A percentile compares a stretch with the other conserved stretches of the same genome.
Evolutionary conservation across 495 filamentous ascomycete genomes (phyloP).

Genomic region (Immersiella caudata): DNA sequence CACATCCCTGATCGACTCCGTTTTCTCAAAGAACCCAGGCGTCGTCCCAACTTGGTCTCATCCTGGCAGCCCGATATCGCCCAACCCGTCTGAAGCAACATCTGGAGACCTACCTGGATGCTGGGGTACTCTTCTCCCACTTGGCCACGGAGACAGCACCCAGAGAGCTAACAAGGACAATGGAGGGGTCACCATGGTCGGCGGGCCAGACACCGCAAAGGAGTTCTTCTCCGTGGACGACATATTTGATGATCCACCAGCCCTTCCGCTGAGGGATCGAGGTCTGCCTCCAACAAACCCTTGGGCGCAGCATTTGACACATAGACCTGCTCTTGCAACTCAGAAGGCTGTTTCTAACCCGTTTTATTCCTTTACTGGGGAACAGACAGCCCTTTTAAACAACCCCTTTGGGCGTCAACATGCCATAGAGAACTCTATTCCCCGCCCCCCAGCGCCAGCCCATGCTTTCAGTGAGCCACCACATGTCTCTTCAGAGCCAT

Average conservation of each 20-base stretch:
- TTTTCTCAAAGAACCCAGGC: neutral
- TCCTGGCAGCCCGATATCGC: constrained; percentile 13
- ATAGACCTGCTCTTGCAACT: neutral
- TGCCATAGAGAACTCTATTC: too few species aligned
- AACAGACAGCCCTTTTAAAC: too few species aligned
- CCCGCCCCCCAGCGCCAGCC: too few species aligned
- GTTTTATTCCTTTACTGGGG: too few species aligned
- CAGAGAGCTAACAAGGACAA: neutral
- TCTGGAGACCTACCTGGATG: neutral
- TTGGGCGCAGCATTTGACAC: constrained; percentile 1
- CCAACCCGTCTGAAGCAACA: constrained; percentile 1
- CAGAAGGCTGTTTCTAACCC: too few species aligned
- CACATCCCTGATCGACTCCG: too few species aligned
- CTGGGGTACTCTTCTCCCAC: neutral
- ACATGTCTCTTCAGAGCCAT: too few species aligned
- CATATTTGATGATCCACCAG: neutral
- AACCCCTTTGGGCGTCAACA: too few species aligned
- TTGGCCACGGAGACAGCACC: neutral
- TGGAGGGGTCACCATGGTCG: neutral
- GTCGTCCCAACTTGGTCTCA: constrained; percentile 3
- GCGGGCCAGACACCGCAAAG: neutral
- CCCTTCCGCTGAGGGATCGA: neutral
- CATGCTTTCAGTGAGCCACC: too few species aligned
- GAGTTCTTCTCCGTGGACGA: neutral
- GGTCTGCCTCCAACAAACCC: constrained; percentile 6